Evolutionary conservation across 371 early-diverging fungal species (phyloP).

Genomic region (Chytridiales sp.): DNA sequence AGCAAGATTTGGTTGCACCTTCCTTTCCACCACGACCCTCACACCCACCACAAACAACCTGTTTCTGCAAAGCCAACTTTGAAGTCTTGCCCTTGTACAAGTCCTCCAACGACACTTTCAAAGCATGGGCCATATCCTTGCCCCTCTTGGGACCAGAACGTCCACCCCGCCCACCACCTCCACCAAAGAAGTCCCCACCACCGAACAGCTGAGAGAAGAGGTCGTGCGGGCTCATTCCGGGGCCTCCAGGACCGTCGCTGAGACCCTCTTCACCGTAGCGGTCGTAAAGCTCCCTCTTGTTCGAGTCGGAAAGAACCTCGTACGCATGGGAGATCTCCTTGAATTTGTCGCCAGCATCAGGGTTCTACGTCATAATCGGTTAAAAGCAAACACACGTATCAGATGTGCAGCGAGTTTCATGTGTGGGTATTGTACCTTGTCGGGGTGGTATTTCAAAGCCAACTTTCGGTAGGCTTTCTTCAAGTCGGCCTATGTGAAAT

Average conservation of each 20-base stretch:
- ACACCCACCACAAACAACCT: conserved; percentile 60
- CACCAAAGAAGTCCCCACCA: conserved; percentile 63
- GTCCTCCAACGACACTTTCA: conserved; percentile 83
- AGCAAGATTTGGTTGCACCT: conserved; percentile 67
- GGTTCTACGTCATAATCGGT: conserved; percentile 52
- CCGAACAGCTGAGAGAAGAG: conserved; percentile 85
- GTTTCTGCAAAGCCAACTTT: conserved; percentile 72
- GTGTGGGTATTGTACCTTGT: too few relatives aligned
- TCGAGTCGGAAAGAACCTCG: conserved; percentile 86
- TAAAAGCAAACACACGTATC: conserved; percentile 4
- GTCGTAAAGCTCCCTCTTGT: conserved; percentile 82
- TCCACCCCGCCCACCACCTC: conserved; percentile 48
- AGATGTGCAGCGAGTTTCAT: background rate
- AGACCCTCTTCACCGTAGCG: conserved; percentile 86
- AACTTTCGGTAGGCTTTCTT: conserved; percentile 85
- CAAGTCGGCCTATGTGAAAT: conserved; percentile 42
- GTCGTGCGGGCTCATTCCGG: conserved; percentile 74
- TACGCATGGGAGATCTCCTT: conserved; percentile 85
- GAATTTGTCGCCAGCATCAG: conserved; percentile 68
- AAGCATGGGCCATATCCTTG: conserved; percentile 66
- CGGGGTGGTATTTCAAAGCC: conserved; percentile 94
- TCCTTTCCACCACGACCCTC: conserved; percentile 76
- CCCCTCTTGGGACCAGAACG: conserved; percentile 73
- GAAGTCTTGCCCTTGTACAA: conserved; percentile 84
- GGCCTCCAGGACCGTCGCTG: conserved; percentile 56